Evolutionary conservation across 2,329 filamentous ascomycete genomes (phyloP), one percentile per base, ranked within the genome.

Genomic region (Xylariaceae sp.): DNA sequence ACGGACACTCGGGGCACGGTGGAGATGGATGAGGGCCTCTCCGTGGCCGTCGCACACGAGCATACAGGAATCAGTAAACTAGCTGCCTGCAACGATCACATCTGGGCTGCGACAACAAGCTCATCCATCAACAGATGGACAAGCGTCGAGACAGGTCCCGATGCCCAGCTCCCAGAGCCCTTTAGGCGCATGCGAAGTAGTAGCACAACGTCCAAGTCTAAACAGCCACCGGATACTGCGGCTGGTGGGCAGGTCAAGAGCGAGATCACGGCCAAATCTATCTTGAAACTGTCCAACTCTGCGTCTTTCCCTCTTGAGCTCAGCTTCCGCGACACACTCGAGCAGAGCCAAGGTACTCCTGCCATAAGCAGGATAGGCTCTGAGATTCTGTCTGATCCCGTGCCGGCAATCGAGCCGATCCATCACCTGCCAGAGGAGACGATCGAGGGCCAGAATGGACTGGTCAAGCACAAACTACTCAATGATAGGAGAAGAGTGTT

Each of bases 121-220:
- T 94, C 89, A 1, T 94, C 88, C 41, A 92, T 96, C 63, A 94
- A 95, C 61, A 76, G 89, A 40, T 96, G 89, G 89, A 74, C 74
- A 34, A 85, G 95, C 60, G 76, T 97, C 26, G 85, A 96, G 52
- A 94, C 85, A 0, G 77, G 79, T 15, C 73, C 76, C 2, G 81
- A 85, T 35, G 74, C 89, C 18, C 79, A 83, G 51, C 73, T 81
- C 31, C 77, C 78, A 29, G 74, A 75, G 46, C 57, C 65, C 2
- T 74, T 71, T 51, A 65, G 65, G 44, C 68, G 72, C 16, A 68
- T 68, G 23, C 60, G 65, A 5, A 65, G 66, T 16, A 57, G 52
- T 40, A 61, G 67, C 46, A 56, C 61, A 13, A 53, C 61, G 33
- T 65, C 68, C 31, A 59, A 59, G 35, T 62, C 63, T 3, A 56